Base-by-base conservation (phyloP, 768 basidiomycete species). In the Xerocomellus chrysenteron region DNA sequence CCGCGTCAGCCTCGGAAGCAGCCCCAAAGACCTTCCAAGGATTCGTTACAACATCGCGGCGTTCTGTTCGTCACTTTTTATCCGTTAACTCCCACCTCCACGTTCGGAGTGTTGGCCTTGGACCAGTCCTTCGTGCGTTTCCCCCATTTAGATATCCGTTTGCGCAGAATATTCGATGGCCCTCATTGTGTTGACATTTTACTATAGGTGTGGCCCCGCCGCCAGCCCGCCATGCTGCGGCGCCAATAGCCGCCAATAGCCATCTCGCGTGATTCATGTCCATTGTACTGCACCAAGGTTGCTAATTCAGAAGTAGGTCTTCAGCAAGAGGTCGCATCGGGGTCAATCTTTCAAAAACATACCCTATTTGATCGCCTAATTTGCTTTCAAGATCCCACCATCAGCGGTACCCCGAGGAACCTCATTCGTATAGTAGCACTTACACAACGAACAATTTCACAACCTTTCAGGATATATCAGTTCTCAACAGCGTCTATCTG, bases 401-500 rank as follows among this genome's bases (percentile, higher is more conserved):
- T 41, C 47, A 46, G 14, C 24, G 46, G 44, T 21, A 35, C 48
- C n/a, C 28, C 35, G 47, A 33, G 10, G 36, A 28, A 19, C 24
- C 17, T 5, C 19, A 24, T 50, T 50, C 32, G 45, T 35, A 26
- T 21, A 13, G 21, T n/a, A 21, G 30, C 21, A 35, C 19, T 52
- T 46, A 32, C 42, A 36, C 39, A 52, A 30, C 40, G 19, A 45
- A 41, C 26, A 17, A 47, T 47, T 33, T 43, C 21, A 47, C 28
- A 37, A n/a, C 3, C 14, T 48, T 50, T 45, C 46, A 32, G 41
- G 56, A 58, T 47, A 61, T 42, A 52, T 57, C 35, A 37, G 50
- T 50, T 47, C 21, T 40, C 19, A 50, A 32, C 47, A 57, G 57
- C 48, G 57, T 39, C 35, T 44, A 54, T 68, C 56, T 60, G 52